Evolutionary conservation across 116 monocot genomes (phyloP), one percentile per base, ranked within the genome.

Genomic region (Cymodocea nodosa): DNA sequence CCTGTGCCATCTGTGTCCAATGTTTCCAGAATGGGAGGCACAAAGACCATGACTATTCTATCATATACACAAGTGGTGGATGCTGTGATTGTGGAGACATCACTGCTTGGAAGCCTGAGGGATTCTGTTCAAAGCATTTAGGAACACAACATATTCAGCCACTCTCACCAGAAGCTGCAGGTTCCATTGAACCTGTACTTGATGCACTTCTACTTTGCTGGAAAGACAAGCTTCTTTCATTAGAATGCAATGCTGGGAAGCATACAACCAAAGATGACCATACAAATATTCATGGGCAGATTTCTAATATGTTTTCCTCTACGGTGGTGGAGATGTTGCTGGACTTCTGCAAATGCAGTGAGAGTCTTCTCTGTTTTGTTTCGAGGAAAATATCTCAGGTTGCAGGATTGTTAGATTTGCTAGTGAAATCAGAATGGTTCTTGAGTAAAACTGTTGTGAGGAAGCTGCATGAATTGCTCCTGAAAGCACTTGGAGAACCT

Each of bases 31-130:
- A 99, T 59, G 92, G 98, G 11, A 68, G 84, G 73, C 98, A 99
- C 70, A 75, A 78, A 63, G 89, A 82, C 35, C 98, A 99, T 78
- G 98, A 99, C 69, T 99, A 99, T 65, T 89, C 84, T 44, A 89
- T 92, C 23, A 89, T 89, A 30, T 92, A 99, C 60, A 89, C 98
- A 12, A 72, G 84, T 18, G 89, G 98, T 39, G 98, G 98, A 58
- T 99, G 98, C 51, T 99, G 98, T 74, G 98, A 99, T 52, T 99
- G 98, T 74, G 98, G 98, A 62, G 98, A 99, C 79, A 69, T 76
- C n/a, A 99, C 92, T 68, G 98, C 98, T 55, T 99, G 98, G 98
- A 89, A 92, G 64, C 76, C 80, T 51, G 92, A 92, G 52, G 98
- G 98, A 19, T 99, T 99, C 69, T 99, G 98, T 81, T 88, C 88